Conservation (phyloP, 2,329 filamentous ascomycete genomes). For the Xylariaceae sp. region DNA sequence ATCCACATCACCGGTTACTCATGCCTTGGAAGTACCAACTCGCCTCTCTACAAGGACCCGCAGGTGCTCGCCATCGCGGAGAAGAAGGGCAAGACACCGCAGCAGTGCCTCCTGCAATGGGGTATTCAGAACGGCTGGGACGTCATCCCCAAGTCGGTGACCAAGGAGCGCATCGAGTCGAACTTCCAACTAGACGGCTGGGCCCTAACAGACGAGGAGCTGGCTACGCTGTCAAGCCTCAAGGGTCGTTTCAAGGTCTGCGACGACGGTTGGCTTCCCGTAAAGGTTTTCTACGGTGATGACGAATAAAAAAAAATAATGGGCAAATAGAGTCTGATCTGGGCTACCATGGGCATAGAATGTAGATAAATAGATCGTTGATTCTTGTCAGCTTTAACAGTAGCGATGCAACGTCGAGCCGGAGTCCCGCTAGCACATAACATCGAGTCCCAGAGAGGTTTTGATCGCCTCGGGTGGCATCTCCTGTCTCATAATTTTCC, state of each 20-base stretch:
- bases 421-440: neutral
- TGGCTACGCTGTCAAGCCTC: slow-evolving; percentile 62
- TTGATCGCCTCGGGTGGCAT: neutral
- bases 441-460: neutral
- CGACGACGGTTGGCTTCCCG: slow-evolving; percentile 66
- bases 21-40: slow-evolving; percentile 67
- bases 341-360: slow-evolving; percentile 5
- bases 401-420: slow-evolving; percentile 1
- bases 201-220: slow-evolving; percentile 67
- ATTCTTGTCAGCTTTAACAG: slow-evolving; percentile 1
- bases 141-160: slow-evolving; percentile 83
- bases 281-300: slow-evolving; percentile 79
- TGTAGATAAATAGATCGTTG: slow-evolving; percentile 3
- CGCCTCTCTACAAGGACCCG: slow-evolving; percentile 63
- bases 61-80: slow-evolving; percentile 60
- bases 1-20: slow-evolving; percentile 75
- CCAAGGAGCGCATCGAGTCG: slow-evolving; percentile 64
- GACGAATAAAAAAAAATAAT: slow-evolving; percentile 56
- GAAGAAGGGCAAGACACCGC: slow-evolving; percentile 62
- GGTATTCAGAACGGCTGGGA: slow-evolving; percentile 75
- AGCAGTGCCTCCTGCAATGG: slow-evolving; percentile 78
- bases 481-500: slow-evolving; percentile 32
- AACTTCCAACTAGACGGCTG: slow-evolving; percentile 75
- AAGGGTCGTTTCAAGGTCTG: slow-evolving; percentile 80
- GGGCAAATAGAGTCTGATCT: neutral